Base-by-base conservation (phyloP, 2,329 filamentous ascomycete species). In the Colletotrichum chlorophyti region DNA sequence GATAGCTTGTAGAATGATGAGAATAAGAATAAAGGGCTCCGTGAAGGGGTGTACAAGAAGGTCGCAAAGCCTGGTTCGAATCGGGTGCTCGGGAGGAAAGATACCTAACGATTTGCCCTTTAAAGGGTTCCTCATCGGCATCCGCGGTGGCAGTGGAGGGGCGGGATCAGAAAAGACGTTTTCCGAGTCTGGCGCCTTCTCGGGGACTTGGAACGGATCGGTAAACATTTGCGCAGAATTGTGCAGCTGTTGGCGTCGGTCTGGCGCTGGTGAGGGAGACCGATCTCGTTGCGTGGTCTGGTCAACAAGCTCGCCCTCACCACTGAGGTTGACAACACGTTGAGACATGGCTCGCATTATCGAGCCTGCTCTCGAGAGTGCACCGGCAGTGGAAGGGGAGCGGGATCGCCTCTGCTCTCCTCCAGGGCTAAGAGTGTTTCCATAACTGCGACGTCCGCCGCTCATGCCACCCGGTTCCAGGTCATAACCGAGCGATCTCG, bases 321-420 rank as follows among this genome's bases (percentile, higher is more conserved):
- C 96, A 74, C 93, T 97, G 66, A 99, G 85, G 69, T 98, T 98
- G 69, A 99, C 95, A 53, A 99, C 93, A 78, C 95, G 91, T 76
- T 97, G 93, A 27, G 96, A 98, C 87, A 99, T 96, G 61, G 86
- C 86, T 64, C 90, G 85, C 74, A 93, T 85, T 66, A 93, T 91
- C 8, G 90, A 91, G 40, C 90, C 85, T 60, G 90, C 90, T 65
- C 86, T 82, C 21, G 83, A 84, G 49, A 93, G 72, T 15, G 90
- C 88, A 23, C 83, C 84, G 10, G 85, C 82, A 8, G 83, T 81
- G 15, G 87, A 88, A 2, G 84, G 79, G 2, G 88, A 86, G 34
- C 88, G 79, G 38, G 89, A 89, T 40, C 82, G 77, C 49, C 80
- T 51, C 10, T 53, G 78, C 58, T 76, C 72, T 21, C 79, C 80